Conservation (phyloP, 2,329 filamentous ascomycete genomes). For the Hypoxylon sp. region DNA sequence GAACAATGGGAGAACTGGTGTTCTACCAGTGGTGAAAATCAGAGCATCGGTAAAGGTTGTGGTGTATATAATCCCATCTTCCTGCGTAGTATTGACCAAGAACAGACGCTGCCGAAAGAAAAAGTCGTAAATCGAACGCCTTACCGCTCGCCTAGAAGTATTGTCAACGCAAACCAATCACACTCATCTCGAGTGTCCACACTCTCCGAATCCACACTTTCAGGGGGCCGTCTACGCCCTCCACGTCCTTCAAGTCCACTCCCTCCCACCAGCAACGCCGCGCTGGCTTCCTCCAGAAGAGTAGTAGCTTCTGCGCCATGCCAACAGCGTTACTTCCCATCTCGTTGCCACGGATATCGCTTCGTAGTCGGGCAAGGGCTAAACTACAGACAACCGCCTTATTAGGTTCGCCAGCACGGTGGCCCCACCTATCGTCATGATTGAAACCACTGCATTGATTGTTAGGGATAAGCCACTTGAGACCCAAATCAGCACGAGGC, state of each 20-base stretch:
- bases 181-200: constrained; percentile 99
- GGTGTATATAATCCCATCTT: constrained; percentile 30
- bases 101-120: constrained; percentile 29
- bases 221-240: constrained; percentile 89
- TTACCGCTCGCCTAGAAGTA: constrained; percentile 44
- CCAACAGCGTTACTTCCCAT: constrained; percentile 85
- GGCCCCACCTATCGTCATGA: constrained; percentile 94
- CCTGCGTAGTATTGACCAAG: constrained; percentile 34
- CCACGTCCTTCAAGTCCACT: constrained; percentile 89
- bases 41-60: constrained; percentile 24
- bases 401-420: constrained; percentile 96
- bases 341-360: constrained; percentile 87
- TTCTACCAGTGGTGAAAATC: constrained; percentile 17
- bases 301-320: constrained; percentile 97
- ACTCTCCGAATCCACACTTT: constrained; percentile 99
- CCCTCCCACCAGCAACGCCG: constrained; percentile 99
- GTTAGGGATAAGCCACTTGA: constrained; percentile 35
- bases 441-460: constrained; percentile 83
- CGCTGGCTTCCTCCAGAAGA: constrained; percentile 98
- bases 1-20: constrained; percentile 36
- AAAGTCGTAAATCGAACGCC: constrained; percentile 46
- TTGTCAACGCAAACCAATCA: constrained; percentile 82
- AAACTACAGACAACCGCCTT: constrained; percentile 99
- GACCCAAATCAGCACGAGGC: constrained; percentile 4
- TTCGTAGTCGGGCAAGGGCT: constrained; percentile 91